These are phyloP conservation scores for Cystobasidium slooffiae DNA, from an alignment of 1,284 basidiomycete species.

Conservation along the genomic window DNA sequence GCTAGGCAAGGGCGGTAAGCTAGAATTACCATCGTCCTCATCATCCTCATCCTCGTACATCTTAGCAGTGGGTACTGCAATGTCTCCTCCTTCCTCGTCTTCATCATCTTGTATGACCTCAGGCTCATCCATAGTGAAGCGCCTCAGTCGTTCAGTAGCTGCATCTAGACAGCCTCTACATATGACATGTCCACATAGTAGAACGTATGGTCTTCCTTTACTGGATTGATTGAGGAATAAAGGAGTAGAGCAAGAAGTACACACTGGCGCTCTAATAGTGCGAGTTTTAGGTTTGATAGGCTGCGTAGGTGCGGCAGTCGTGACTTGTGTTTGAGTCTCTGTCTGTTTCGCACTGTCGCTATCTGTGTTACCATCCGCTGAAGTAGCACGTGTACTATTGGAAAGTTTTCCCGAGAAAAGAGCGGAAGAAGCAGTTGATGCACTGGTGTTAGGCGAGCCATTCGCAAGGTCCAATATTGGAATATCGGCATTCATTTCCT, in stretches of 20 bases:
- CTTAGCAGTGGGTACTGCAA: neutral
- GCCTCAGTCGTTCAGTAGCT: slow-evolving; percentile 1
- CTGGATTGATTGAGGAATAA: slow-evolving; percentile 33
- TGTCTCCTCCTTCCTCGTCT: slow-evolving; percentile 6
- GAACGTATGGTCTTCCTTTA: slow-evolving; percentile 27
- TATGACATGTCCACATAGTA: slow-evolving; percentile 37
- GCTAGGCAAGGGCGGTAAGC: too few species aligned
- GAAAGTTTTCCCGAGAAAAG: slow-evolving; percentile 9
- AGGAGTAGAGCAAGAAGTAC: slow-evolving; percentile 25
- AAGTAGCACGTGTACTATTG: neutral
- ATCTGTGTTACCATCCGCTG: neutral
- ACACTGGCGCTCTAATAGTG: slow-evolving; percentile 30
- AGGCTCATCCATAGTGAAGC: slow-evolving; percentile 20
- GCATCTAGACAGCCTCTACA: slow-evolving; percentile 22
- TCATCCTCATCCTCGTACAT: too few species aligned
- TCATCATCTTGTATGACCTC: neutral
- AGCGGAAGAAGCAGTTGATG: slow-evolving; percentile 10
- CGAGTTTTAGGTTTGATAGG: slow-evolving; percentile 27
- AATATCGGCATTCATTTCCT: neutral
- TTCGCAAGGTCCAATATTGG: neutral
- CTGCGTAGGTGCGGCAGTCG: neutral
- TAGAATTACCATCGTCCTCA: too few species aligned
- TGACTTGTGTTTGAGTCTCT: neutral
- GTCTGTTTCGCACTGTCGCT: neutral
- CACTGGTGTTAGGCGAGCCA: slow-evolving; percentile 3